phyloP scores from a whole-genome alignment of 73 alveolate genomes.

The Paramecium octaurelia region DNA sequence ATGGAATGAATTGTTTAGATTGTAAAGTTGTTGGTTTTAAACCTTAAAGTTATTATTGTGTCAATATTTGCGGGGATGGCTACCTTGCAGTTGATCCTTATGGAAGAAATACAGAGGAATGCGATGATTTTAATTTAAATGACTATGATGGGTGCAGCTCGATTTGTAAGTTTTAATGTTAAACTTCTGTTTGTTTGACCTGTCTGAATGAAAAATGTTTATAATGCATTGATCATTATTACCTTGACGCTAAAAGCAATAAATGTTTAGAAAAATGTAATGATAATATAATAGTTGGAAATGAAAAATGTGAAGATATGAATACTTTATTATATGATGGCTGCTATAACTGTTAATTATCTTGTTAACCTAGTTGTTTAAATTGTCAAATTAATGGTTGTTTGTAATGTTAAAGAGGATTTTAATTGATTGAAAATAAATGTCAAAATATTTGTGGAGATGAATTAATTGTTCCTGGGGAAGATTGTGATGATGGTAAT shows the following conservation, averaged over 20 bases:
- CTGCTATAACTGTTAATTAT: neutral
- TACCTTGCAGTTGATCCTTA: neutral
- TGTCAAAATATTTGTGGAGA: neutral
- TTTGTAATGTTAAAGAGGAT: neutral
- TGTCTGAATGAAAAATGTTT: neutral
- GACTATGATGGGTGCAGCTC: neutral
- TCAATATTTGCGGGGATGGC: neutral
- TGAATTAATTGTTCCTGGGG: neutral
- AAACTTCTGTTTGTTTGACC: neutral
- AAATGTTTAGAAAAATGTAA: neutral
- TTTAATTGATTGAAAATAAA: neutral
- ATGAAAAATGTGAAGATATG: neutral
- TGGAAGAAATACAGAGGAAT: neutral
- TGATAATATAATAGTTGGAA: neutral
- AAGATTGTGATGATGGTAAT: constrained; percentile 36
- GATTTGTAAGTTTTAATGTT: neutral
- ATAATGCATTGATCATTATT: neutral
- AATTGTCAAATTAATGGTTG: neutral
- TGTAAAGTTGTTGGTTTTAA: neutral
- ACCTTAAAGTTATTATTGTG: neutral
- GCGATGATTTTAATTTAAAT: neutral
- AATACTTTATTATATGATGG: neutral
- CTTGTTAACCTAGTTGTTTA: neutral
- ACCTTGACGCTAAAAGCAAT: neutral
- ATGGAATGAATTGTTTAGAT: neutral